Evolutionary conservation across 2,329 filamentous ascomycete genomes (phyloP), one percentile per base, ranked within the genome.

Genomic region (Sporothrix brasiliensis): DNA sequence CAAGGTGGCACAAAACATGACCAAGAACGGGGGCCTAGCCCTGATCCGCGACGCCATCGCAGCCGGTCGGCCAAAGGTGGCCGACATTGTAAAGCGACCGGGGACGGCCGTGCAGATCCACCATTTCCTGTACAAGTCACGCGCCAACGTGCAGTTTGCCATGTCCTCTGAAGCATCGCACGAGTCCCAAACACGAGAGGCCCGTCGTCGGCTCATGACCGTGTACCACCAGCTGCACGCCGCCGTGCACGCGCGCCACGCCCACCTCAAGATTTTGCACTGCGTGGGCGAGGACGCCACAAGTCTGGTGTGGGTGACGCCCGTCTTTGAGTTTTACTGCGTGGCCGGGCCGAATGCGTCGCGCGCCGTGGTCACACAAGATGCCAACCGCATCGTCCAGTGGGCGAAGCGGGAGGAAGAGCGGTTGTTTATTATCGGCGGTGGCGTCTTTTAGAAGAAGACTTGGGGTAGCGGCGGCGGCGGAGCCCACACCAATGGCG

Each of bases 111-210:
- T 90, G 19, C 89, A 91, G 44, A 83, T 98, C 68, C 90, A 91
- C 75, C 95, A 99, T 82, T 99, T 98, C 77, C 81, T 99, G 21
- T 99, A 97, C 85, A 99, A 98, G 80, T 97, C 92, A 19, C 88
- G 92, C 72, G 89, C 91, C 24, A 97, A 99, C 76, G 95, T 99
- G 39, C 96, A 99, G 79, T 99, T 97, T 79, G 91, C 89, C 75
- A 97, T 97, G 92, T 91, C 94, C 1, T 89, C 88, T 90, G 92
- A 0, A 83, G 89, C 70, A 95, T 95, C 21, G 2, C 41, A 66
- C 3, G 44, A 44, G 30, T 44, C 67, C 21, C 53, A 56, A 16
- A 30, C 61, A 11, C 78, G 87, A 4, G 81, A 92, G 61, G 84
- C 88, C 54, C 85, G 88, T 67, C 85, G 93, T 77, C 87, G 89